Conservation (phyloP, 495 filamentous ascomycete genomes). For the Amorphotheca resinae region DNA sequence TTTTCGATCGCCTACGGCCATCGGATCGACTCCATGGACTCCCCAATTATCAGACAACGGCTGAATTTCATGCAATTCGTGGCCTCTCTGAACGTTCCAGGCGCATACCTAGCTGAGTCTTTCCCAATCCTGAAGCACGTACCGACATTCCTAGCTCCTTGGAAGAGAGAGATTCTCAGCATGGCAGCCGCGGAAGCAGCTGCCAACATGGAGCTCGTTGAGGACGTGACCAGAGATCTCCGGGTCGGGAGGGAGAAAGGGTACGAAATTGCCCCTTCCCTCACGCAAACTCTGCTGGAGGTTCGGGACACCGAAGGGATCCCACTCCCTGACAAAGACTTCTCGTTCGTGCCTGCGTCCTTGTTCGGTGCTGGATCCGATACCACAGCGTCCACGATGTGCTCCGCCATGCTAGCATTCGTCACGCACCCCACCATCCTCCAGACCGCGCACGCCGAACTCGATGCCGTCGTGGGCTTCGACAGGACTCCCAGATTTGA, state of each 20-base stretch:
- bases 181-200: constrained; percentile 37
- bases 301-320: constrained; percentile 33
- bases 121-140: constrained; percentile 43
- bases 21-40: constrained; percentile 39
- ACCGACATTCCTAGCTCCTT: constrained; percentile 41
- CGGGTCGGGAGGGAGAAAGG: constrained; percentile 26
- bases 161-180: constrained; percentile 41
- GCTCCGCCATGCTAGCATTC: constrained; percentile 33
- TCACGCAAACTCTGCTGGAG: constrained; percentile 37
- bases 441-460: constrained; percentile 30
- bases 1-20: constrained; percentile 40
- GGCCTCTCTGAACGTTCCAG: constrained; percentile 47
- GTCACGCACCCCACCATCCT: constrained; percentile 31
- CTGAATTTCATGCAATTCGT: constrained; percentile 47
- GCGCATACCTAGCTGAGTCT: constrained; percentile 43
- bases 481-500: constrained; percentile 32
- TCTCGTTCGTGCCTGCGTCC: constrained; percentile 42
- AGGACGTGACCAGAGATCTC: constrained; percentile 34
- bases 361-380: constrained; percentile 56
- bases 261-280: constrained; percentile 31
- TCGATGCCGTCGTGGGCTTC: constrained; percentile 34
- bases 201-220: constrained; percentile 38
- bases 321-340: constrained; percentile 38
- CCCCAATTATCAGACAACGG: constrained; percentile 36
- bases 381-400: constrained; percentile 40